Percentiles rank a stretch among this genome's conserved stretches.
phyloP scores from a whole-genome alignment of 805 yeast genomes.

The Metschnikowia santaceciliae region DNA sequence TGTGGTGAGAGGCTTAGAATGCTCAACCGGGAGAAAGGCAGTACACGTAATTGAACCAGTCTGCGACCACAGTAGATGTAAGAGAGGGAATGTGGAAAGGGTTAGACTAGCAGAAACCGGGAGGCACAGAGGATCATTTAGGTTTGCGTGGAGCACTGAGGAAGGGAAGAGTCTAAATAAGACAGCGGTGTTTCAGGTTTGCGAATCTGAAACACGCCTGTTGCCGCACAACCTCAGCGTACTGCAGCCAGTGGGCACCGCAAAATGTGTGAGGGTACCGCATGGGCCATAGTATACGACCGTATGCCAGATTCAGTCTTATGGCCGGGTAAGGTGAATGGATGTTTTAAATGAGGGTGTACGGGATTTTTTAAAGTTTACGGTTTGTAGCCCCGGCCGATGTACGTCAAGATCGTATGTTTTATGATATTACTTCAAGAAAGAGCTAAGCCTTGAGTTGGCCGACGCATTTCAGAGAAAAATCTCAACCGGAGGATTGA shows the following conservation, averaged over 20 bases:
- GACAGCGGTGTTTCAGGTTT: conserved; percentile 14
- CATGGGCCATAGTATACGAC: not conserved
- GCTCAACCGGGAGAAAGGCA: not conserved
- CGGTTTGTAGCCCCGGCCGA: not conserved
- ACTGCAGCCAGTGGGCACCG: conserved; percentile 7
- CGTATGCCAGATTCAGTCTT: not conserved
- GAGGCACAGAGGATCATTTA: not conserved
- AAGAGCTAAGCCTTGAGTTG: not conserved
- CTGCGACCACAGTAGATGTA: not conserved
- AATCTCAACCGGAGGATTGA: not conserved
- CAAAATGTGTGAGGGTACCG: conserved; percentile 8
- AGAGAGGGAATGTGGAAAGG: not conserved
- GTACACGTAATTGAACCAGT: not conserved
- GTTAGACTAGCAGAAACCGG: conserved; percentile 1
- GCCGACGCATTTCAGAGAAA: not conserved
- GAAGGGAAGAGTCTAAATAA: conserved; percentile 11
- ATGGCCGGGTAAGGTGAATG: no score
- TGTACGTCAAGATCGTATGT: not conserved
- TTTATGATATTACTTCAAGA: not conserved
- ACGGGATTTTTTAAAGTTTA: no score
- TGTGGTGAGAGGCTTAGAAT: not conserved
- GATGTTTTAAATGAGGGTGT: no score
- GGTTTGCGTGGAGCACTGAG: conserved; percentile 2
- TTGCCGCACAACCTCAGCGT: conserved; percentile 9
- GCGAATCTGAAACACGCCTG: conserved; percentile 15